Evolutionary conservation across 2,329 filamentous ascomycete species (phyloP), one percentile per base, ranked within the genome.

Genomic region (Salinomyces thailandicus): DNA sequence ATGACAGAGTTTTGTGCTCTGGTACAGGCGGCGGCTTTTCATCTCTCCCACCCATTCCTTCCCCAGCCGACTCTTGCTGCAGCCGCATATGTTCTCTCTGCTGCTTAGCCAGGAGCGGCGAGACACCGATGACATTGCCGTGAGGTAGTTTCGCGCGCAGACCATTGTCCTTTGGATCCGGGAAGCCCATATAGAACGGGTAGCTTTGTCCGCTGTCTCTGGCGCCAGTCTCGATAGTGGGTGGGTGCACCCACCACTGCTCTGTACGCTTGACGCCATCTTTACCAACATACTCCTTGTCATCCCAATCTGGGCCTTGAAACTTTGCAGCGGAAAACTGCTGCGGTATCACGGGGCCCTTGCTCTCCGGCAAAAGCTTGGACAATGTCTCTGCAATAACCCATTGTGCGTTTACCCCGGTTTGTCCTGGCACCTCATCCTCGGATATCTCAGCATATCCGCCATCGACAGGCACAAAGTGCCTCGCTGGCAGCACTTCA

Each of bases 401-500:
- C 46, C 51, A 55, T 18, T 53, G 49, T 2, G 53, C 41, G 24
- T 51, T 49, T 5, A 44, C 32, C 13, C 45, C 45, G 13, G 43
- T 35, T 20, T 46, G 45, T 7, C 54, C 52, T 1, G 62, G 62
- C 2, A 68, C 43, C 26, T 63, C 48, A 5, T 58, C 54, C n/a
- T 59, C 66, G 2, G 63, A 54, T 5, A 73, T 63, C 44, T 72
- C 68, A 11, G 60, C 51, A 5, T 69, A 54, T 1, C 56, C 55
- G 9, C 49, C 49, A 3, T 57, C 47, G 12, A 54, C 46, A 4
- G 60, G 63, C 2, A 68, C 56, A 52, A 69, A 73, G 49, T 75
- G 71, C 8, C 66, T 63, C 1, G 71, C 56, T 2, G 71, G 69
- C 1, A 73, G 58, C 7, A 73, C 61, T 47, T 74, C 65, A 9